Evolutionary conservation across 2,329 filamentous ascomycete species (phyloP).

Genomic region (Balansia obtecta): DNA sequence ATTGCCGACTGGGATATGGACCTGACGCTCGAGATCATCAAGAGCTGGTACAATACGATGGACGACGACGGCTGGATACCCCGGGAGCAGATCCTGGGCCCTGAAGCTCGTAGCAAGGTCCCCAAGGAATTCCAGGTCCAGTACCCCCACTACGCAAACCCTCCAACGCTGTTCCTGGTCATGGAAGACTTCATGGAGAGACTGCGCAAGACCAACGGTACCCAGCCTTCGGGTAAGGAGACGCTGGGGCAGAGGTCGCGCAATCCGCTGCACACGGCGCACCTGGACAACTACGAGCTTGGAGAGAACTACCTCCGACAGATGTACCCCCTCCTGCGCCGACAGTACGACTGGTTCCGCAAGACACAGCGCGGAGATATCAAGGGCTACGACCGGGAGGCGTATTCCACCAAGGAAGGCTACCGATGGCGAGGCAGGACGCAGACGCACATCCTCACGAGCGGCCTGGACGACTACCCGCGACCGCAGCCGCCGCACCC

Average conservation of each 20-base stretch:
- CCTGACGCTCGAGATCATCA: conserved; percentile 73
- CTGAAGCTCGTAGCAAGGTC: conserved; percentile 89
- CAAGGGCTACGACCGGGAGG: conserved; percentile 79
- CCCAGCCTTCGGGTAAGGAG: conserved; percentile 28
- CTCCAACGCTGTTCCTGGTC: conserved; percentile 85
- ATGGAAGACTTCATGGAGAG: conserved; percentile 76
- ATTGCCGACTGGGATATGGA: conserved; percentile 92
- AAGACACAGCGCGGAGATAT: conserved; percentile 84
- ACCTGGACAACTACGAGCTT: conserved; percentile 54
- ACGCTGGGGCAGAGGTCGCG: conserved; percentile 28
- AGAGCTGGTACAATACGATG: conserved; percentile 93
- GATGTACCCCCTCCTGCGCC: conserved; percentile 76
- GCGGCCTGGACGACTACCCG: conserved; percentile 92
- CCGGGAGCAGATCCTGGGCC: conserved; percentile 85
- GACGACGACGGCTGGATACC: conserved; percentile 97
- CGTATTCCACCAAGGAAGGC: conserved; percentile 78
- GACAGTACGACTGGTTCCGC: conserved; percentile 91
- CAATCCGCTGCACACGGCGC: conserved; percentile 41
- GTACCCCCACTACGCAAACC: conserved; percentile 95
- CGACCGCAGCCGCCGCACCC: conserved; percentile 88
- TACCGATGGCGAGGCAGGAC: conserved; percentile 94
- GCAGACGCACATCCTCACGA: conserved; percentile 76
- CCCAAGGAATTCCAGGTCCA: conserved; percentile 87
- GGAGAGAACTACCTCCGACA: conserved; percentile 60
- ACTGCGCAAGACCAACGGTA: conserved; percentile 45